Conservation (phyloP, 2,329 filamentous ascomycete genomes). For the Aureobasidium pullulans region DNA sequence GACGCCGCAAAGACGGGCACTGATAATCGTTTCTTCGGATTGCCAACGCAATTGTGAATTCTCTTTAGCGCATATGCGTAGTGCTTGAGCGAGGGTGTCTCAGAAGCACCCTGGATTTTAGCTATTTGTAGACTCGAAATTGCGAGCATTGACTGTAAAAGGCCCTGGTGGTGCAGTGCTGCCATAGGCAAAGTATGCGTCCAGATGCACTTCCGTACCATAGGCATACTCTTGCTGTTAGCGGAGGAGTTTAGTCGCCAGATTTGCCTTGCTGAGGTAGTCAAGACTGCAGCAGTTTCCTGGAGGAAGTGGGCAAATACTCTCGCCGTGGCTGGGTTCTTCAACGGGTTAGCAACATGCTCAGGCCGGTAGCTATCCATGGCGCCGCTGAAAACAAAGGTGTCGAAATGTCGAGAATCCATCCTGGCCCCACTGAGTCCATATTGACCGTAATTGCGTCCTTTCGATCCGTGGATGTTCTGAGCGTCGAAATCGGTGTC, state of each 20-base stretch:
- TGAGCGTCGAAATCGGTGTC: constrained; percentile 15
- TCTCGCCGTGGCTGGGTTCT: constrained; percentile 69
- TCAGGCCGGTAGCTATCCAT: constrained; percentile 40
- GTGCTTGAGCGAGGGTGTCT: constrained; percentile 79
- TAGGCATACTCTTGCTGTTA: not conserved
- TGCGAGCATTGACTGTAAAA: constrained; percentile 86
- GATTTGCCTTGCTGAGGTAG: constrained; percentile 74
- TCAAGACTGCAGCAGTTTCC: constrained; percentile 77
- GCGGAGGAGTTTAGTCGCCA: not conserved
- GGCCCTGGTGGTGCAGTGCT: constrained; percentile 73
- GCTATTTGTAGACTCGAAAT: constrained; percentile 82
- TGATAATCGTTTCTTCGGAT: constrained; percentile 60
- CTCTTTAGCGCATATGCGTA: constrained; percentile 80
- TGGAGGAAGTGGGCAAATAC: constrained; percentile 91
- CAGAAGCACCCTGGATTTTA: constrained; percentile 64
- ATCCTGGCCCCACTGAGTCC: constrained; percentile 16
- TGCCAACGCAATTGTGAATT: constrained; percentile 66
- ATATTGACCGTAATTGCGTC: not conserved
- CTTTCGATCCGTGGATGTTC: not conserved
- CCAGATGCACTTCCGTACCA: constrained; percentile 45
- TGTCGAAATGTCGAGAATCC: constrained; percentile 35
- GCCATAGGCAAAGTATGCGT: constrained; percentile 75
- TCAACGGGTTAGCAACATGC: constrained; percentile 56
- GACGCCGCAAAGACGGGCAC: constrained; percentile 82
- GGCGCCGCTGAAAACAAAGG: constrained; percentile 41